Evolutionary conservation across 768 basidiomycete genomes (phyloP).

Genomic region (Hemileccinum impolitum): DNA sequence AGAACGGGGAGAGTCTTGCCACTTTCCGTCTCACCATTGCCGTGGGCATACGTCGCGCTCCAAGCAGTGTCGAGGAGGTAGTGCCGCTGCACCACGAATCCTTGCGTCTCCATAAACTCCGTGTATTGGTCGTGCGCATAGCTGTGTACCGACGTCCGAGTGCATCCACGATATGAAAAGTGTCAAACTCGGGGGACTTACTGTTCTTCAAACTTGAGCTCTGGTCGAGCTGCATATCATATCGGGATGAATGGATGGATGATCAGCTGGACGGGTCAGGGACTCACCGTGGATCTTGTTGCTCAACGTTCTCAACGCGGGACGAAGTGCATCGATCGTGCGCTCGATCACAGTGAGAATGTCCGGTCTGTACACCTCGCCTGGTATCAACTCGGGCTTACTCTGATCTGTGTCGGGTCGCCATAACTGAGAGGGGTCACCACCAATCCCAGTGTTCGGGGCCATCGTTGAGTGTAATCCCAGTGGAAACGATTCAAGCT

Average conservation of each 20-base stretch:
- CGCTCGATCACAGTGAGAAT: conserved; percentile 59
- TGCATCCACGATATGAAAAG: neutral
- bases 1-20: conserved; percentile 35
- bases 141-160: conserved; percentile 31
- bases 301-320: conserved; percentile 57
- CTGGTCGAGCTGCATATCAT: conserved; percentile 54
- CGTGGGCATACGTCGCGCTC: conserved; percentile 58
- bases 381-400: conserved; percentile 14
- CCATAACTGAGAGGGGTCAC: conserved; percentile 30
- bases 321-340: conserved; percentile 49
- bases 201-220: conserved; percentile 66
- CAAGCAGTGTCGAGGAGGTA: conserved; percentile 71
- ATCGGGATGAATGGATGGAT: no score
- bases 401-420: conserved; percentile 30
- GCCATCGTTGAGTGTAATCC: no score
- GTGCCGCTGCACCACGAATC: conserved; percentile 60
- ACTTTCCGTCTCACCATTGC: neutral
- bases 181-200: conserved; percentile 28
- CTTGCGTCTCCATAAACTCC: conserved; percentile 60
- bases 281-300: conserved; percentile 65
- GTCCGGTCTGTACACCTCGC: conserved; percentile 50
- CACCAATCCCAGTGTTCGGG: no score
- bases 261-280: no score
- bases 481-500: no score
- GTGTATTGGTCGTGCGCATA: conserved; percentile 72